These are phyloP conservation scores for Penicillium paxilli DNA, from an alignment of 495 filamentous ascomycete genomes.

Conservation along the genomic window DNA sequence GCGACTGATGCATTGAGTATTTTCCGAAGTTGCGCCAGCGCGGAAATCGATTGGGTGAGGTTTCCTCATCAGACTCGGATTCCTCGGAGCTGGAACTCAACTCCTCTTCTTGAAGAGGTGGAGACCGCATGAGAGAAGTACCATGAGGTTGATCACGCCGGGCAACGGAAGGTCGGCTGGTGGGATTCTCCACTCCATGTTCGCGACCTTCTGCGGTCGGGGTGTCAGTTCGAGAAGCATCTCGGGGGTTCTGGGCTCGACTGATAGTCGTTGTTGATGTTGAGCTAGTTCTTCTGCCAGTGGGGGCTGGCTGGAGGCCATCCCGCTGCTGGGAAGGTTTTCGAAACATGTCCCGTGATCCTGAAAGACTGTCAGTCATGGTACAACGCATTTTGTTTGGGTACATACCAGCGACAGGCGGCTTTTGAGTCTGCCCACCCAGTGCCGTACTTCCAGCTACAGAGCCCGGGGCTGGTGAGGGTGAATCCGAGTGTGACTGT, in stretches of 20 bases:
- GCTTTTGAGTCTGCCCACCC: constrained; percentile 58
- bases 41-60: constrained; percentile 17
- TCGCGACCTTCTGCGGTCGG: constrained; percentile 39
- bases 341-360: constrained; percentile 56
- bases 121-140: constrained; percentile 29
- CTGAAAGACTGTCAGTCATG: constrained; percentile 25
- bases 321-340: constrained; percentile 65
- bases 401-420: constrained; percentile 54
- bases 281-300: constrained; percentile 55
- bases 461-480: constrained; percentile 50
- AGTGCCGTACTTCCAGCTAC: constrained; percentile 49
- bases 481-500: constrained; percentile 34
- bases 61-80: constrained; percentile 58
- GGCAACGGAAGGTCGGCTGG: constrained; percentile 27
- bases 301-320: constrained; percentile 48
- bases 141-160: constrained; percentile 29
- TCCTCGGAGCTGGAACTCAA: constrained; percentile 46
- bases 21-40: constrained; percentile 40
- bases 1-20: constrained; percentile 34
- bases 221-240: constrained; percentile 47
- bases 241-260: constrained; percentile 27
- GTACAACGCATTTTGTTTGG: background rate
- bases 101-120: constrained; percentile 37
- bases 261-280: constrained; percentile 52
- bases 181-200: constrained; percentile 37